These are phyloP conservation scores for Saccharomycopsis javanensis DNA, from an alignment of 805 yeast genomes.

Conservation along the genomic window DNA sequence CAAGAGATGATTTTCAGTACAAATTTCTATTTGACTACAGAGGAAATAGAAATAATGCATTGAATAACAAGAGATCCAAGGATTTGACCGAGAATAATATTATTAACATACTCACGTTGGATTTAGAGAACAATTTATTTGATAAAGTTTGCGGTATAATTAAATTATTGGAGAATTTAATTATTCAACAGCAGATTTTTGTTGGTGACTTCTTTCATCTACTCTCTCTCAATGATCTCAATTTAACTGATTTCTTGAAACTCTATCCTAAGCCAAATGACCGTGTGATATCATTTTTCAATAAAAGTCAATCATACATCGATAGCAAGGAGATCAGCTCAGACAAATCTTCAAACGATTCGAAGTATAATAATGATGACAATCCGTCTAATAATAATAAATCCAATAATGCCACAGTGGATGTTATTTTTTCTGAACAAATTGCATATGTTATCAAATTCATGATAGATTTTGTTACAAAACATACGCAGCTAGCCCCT, in stretches of 20 bases:
- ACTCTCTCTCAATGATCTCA: slow-evolving; percentile 29
- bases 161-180: slow-evolving; percentile 20
- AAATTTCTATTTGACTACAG: slow-evolving; percentile 13
- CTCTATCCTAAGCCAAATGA: slow-evolving; percentile 21
- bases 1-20: slow-evolving; percentile 15
- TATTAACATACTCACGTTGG: slow-evolving; percentile 9
- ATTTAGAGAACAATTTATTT: slow-evolving; percentile 7
- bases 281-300: slow-evolving; percentile 19
- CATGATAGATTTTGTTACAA: slow-evolving; percentile 11
- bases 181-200: slow-evolving; percentile 40
- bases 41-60: slow-evolving; percentile 4
- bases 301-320: not conserved
- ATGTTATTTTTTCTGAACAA: slow-evolving; percentile 24
- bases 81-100: slow-evolving; percentile 3
- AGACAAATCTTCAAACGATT: not conserved
- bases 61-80: slow-evolving; percentile 1
- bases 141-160: slow-evolving; percentile 12
- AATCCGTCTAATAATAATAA: not conserved
- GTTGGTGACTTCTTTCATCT: slow-evolving; percentile 36
- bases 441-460: slow-evolving; percentile 25
- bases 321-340: not conserved
- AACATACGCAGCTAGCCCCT: slow-evolving; percentile 9
- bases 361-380: not conserved
- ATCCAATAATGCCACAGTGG: slow-evolving; percentile 23
- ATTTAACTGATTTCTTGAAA: slow-evolving; percentile 37